These are phyloP conservation scores for Pholiota microspora DNA, from an alignment of 768 basidiomycete genomes.

Conservation along the genomic window DNA sequence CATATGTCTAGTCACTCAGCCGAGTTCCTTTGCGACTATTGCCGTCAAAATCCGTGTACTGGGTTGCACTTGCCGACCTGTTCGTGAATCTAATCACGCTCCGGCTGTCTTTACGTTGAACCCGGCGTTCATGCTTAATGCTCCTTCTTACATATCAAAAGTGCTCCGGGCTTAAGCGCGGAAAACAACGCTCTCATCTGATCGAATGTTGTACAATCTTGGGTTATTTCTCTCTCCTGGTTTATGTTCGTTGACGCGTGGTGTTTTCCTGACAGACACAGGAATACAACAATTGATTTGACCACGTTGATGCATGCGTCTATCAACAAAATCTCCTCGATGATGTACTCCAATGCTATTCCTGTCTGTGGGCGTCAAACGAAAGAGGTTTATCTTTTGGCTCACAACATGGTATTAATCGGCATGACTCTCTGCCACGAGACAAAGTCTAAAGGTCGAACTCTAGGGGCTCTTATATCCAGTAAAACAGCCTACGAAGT, in stretches of 20 bases:
- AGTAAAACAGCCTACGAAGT: not conserved
- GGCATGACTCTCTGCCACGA: not conserved
- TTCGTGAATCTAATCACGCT: slow-evolving; percentile 17
- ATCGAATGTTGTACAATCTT: slow-evolving; percentile 1
- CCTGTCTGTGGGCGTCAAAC: not conserved
- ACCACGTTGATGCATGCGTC: not conserved
- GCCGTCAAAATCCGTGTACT: slow-evolving; percentile 14
- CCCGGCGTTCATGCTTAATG: slow-evolving; percentile 13
- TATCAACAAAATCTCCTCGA: not conserved
- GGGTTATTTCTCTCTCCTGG: not conserved
- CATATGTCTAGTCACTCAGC: slow-evolving; percentile 4
- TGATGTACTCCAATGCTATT: not conserved
- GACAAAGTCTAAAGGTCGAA: slow-evolving; percentile 1
- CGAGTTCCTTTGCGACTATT: slow-evolving; percentile 15
- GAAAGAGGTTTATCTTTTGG: not conserved
- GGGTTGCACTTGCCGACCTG: slow-evolving; percentile 2
- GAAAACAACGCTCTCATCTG: slow-evolving; percentile 3
- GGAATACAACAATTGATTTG: not conserved
- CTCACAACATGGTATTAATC: not conserved
- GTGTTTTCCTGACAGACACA: not conserved
- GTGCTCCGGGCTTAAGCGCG: slow-evolving; percentile 13
- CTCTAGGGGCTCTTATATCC: slow-evolving; percentile 2
- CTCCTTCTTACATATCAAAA: slow-evolving; percentile 7
- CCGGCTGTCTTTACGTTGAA: slow-evolving; percentile 17
- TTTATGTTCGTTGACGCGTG: not conserved